Percentiles rank a stretch among this genome's conserved stretches.
Conservation (phyloP, 176 grass and related monocot genomes). For the Saccharum officinarum region DNA sequence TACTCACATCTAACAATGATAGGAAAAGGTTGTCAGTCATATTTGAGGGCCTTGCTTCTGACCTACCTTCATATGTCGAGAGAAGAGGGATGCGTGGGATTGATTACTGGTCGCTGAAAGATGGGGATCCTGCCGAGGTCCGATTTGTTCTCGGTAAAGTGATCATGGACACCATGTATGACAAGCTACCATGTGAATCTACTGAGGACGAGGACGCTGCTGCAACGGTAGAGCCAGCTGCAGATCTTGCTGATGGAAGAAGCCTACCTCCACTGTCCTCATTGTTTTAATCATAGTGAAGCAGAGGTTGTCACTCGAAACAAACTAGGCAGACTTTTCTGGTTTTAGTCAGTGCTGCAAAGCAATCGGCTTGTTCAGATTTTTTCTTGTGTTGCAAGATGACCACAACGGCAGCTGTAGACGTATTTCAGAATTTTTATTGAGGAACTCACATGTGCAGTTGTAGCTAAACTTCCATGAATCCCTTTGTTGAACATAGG, state of each 20-base stretch:
- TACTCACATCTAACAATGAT: slow-evolving; percentile 53
- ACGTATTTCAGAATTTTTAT: neutral
- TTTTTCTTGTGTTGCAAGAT: slow-evolving; percentile 3
- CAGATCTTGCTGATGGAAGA: slow-evolving; percentile 11
- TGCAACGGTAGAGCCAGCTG: neutral
- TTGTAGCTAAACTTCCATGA: neutral
- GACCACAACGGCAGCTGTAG: neutral
- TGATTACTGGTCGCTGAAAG: slow-evolving; percentile 65
- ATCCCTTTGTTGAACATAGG: neutral
- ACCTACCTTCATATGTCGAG: slow-evolving; percentile 37
- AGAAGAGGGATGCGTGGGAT: slow-evolving; percentile 50
- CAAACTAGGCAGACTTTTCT: neutral
- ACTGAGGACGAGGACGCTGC: slow-evolving; percentile 5
- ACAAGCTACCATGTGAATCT: slow-evolving; percentile 5
- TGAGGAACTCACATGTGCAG: neutral
- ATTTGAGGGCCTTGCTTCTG: slow-evolving; percentile 47
- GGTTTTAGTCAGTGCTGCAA: neutral
- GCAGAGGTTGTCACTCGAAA: neutral
- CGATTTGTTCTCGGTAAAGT: slow-evolving; percentile 77
- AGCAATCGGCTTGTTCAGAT: neutral
- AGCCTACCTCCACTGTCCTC: neutral
- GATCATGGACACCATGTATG: slow-evolving; percentile 66
- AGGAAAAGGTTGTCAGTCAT: slow-evolving; percentile 41
- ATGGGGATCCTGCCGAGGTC: slow-evolving; percentile 52
- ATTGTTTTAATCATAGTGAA: slow-evolving; percentile 19